A percentile compares a stretch with the other conserved stretches of the same genome.
phyloP scores from a whole-genome alignment of 306 rosid genomes.

The Parietaria judaica region DNA sequence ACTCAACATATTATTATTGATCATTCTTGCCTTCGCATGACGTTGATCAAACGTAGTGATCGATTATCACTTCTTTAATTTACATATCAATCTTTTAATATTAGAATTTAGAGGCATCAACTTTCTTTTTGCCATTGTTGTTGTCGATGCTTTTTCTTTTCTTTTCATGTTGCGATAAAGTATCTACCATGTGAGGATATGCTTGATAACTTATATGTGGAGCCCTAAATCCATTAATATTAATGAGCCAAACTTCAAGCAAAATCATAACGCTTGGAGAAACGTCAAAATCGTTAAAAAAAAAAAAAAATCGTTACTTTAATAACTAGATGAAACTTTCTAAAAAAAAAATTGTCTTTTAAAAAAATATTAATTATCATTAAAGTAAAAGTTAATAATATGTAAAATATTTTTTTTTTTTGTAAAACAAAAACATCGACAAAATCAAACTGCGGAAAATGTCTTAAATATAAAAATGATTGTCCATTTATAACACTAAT shows the following conservation, averaged over 20 bases:
- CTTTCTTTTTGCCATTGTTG: background rate
- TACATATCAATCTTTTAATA: background rate
- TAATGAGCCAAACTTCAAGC: background rate
- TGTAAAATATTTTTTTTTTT: too few species aligned
- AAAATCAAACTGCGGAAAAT: too few species aligned
- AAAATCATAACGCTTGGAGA: background rate
- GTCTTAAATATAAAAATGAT: too few species aligned
- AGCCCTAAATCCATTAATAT: background rate
- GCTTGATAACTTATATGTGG: slow-evolving; percentile 29
- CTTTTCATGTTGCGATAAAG: background rate
- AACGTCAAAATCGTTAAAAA: background rate
- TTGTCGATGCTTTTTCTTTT: background rate
- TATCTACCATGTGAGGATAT: slow-evolving; percentile 26
- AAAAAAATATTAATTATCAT: too few species aligned
- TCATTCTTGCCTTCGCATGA: slow-evolving; percentile 8
- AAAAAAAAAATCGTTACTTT: too few species aligned
- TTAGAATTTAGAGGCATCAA: background rate
- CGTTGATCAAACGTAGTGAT: slow-evolving; percentile 13
- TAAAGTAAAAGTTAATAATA: too few species aligned
- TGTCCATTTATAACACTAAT: too few species aligned
- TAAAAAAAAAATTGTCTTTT: too few species aligned
- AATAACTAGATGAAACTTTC: too few species aligned
- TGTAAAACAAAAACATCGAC: too few species aligned
- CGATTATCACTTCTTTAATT: background rate
- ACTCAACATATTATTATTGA: background rate